Evolutionary conservation across 176 grass and related monocot genomes (phyloP), one percentile per base, ranked within the genome.

Genomic region (Typha latifolia): DNA sequence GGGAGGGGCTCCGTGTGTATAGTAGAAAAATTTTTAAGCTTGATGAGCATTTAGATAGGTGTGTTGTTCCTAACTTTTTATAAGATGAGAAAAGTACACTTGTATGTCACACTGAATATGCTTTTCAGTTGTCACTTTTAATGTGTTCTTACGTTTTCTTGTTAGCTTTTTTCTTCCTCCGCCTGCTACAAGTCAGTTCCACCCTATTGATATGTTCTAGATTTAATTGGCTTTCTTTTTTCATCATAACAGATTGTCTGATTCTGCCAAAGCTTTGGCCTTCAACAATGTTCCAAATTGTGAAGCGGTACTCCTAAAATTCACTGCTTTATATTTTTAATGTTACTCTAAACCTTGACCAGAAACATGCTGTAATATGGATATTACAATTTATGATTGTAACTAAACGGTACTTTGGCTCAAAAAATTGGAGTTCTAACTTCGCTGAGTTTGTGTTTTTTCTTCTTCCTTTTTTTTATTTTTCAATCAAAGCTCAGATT

Each of bases 21-120:
- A 78, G 86, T 64, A 85, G 93, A 72, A 97, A 92, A 69, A 82
- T 81, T 66, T 97, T 97, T 76, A 92, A 92, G 77, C 85, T 97
- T 62, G 83, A 97, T 51, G 88, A 97, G 76, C 93, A 97, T 81
- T 87, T 97, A 74, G 93, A 97, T 81, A 82, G 93, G 93, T 92
- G 68, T 12, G 12, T 14, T 70, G 32, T 72, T 64, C 68, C 19
- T 69, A 21, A 72, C 73, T 79, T 77, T 67, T 67, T 23, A 12
- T 13, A 53, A 62, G 37, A 50, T 47, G 12, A 57, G 52, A 57
- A 57, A 57, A 10, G 7, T 56, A 2, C 19, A 18, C 10, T 14
- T 21, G 52, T 57, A 18, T 57, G 52, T 57, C 8, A 20, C 19
- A 20, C 19, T 57, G 52, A 57, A 5, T 57, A 57, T 57, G 19